These are phyloP conservation scores for Mycena pura DNA, from an alignment of 768 basidiomycete species.

Conservation along the genomic window DNA sequence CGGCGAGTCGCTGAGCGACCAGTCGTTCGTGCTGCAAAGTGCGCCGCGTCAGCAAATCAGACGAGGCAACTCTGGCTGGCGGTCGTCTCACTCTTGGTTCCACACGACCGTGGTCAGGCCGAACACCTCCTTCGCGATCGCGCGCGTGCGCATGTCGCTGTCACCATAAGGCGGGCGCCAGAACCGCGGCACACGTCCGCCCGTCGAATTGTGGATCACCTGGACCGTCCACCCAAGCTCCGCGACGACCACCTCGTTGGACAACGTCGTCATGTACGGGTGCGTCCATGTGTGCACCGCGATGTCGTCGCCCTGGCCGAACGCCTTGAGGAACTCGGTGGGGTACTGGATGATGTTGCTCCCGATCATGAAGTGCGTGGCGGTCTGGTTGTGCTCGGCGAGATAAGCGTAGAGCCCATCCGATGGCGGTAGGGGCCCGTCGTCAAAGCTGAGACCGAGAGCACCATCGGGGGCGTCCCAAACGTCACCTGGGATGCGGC, in stretches of 20 bases:
- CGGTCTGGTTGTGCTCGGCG: slow-evolving; percentile 60
- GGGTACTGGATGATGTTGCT: slow-evolving; percentile 70
- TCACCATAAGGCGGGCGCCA: slow-evolving; percentile 58
- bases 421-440: slow-evolving; percentile 68
- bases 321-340: slow-evolving; percentile 59
- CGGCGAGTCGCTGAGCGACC: slow-evolving; percentile 59
- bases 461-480: slow-evolving; percentile 79
- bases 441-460: slow-evolving; percentile 77
- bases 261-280: slow-evolving; percentile 80
- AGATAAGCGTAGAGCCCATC: slow-evolving; percentile 71
- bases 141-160: slow-evolving; percentile 62
- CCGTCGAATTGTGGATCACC: slow-evolving; percentile 80
- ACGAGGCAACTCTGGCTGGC: slow-evolving; percentile 27
- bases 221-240: slow-evolving; percentile 86
- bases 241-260: slow-evolving; percentile 70
- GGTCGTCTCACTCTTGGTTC: slow-evolving; percentile 94
- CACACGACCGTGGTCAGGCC: slow-evolving; percentile 83
- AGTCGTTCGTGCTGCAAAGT: slow-evolving; percentile 69
- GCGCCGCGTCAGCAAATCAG: slow-evolving; percentile 31
- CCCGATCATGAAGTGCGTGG: slow-evolving; percentile 93
- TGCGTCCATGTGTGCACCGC: slow-evolving; percentile 75
- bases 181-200: slow-evolving; percentile 72
- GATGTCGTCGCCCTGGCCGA: slow-evolving; percentile 53
- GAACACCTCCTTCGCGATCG: slow-evolving; percentile 88
- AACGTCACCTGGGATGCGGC: slow-evolving; percentile 55